phyloP scores from a whole-genome alignment of 2,329 filamentous ascomycete genomes.

The Colletotrichum sublineola region DNA sequence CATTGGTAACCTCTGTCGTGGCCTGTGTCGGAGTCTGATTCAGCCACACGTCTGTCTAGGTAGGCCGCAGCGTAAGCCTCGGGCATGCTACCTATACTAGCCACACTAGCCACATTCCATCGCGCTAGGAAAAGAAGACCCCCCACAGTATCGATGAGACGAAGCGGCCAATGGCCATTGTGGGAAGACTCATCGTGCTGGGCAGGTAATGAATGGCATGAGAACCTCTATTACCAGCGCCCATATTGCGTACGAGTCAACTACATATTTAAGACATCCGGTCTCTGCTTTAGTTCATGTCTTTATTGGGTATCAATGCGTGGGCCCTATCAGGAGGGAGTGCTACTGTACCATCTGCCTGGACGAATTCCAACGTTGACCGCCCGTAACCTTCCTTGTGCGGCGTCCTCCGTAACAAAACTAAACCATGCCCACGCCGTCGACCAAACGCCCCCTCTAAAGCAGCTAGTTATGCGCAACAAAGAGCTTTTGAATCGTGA shows the following conservation, averaged over 20 bases:
- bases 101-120: slow-evolving; percentile 26
- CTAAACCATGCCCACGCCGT: slow-evolving; percentile 23
- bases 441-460: slow-evolving; percentile 24
- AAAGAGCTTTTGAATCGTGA: background rate
- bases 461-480: background rate
- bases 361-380: background rate
- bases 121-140: background rate
- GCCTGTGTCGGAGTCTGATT: slow-evolving; percentile 23
- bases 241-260: background rate
- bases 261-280: background rate
- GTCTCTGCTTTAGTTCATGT: slow-evolving; percentile 12
- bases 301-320: slow-evolving; percentile 39
- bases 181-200: slow-evolving; percentile 29
- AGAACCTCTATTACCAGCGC: background rate
- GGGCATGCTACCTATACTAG: background rate
- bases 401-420: slow-evolving; percentile 5
- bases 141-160: background rate
- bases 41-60: slow-evolving; percentile 26
- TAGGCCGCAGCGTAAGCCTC: slow-evolving; percentile 17
- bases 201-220: no score
- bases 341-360: background rate
- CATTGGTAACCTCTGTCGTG: slow-evolving; percentile 3
- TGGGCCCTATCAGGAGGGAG: background rate
- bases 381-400: background rate
- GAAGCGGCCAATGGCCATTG: slow-evolving; percentile 23